These are phyloP conservation scores for Pythium sukuiense DNA, from an alignment of 352 stramenopile genomes.

Conservation along the genomic window DNA sequence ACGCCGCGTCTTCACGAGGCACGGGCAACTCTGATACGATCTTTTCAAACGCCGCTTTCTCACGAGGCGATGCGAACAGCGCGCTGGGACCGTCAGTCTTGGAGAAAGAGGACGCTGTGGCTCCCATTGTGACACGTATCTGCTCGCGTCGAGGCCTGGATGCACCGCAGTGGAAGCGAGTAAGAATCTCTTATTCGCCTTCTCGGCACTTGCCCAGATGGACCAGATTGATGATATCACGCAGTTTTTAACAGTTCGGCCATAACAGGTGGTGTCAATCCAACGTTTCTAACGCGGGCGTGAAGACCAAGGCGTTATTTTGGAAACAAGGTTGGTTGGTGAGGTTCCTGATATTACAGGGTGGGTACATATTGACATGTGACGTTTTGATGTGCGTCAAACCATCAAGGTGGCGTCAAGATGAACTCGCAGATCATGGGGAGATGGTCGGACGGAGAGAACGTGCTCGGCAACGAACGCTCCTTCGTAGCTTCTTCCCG, in stretches of 20 bases:
- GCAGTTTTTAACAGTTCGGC: constrained; percentile 13
- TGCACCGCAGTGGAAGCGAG: neutral
- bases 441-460: constrained; percentile 77
- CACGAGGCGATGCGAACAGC: constrained; percentile 49
- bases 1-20: constrained; percentile 52
- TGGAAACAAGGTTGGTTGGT: constrained; percentile 8
- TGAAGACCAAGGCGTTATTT: constrained; percentile 1
- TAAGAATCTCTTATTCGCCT: neutral
- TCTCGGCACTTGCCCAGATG: neutral
- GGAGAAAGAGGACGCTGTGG: constrained; percentile 36
- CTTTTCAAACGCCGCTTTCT: constrained; percentile 71
- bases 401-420: constrained; percentile 5
- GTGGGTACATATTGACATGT: neutral
- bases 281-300: constrained; percentile 12
- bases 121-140: constrained; percentile 37
- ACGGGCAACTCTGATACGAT: constrained; percentile 57
- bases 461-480: constrained; percentile 58
- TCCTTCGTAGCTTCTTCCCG: constrained; percentile 56
- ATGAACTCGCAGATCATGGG: constrained; percentile 71
- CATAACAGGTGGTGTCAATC: constrained; percentile 9
- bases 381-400: neutral
- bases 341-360: neutral
- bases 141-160: neutral
- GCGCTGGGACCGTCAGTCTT: constrained; percentile 23
- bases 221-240: constrained; percentile 5